Evolutionary conservation across 306 rosid genomes (phyloP), one percentile per base, ranked within the genome.

Genomic region (Quercus dentata): DNA sequence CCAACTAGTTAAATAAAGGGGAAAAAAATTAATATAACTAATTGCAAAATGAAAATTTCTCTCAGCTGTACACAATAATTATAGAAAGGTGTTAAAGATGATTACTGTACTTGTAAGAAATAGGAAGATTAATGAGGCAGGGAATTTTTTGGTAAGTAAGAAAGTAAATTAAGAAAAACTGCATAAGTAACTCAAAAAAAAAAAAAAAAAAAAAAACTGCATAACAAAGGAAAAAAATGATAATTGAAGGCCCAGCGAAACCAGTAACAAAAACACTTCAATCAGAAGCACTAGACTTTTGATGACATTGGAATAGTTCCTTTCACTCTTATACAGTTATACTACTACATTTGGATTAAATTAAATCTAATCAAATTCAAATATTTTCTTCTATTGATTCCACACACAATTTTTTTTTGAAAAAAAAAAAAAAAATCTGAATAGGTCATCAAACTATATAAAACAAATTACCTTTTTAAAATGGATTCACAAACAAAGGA

Each of bases 1-100:
- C 99, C 87, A 95, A 82, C 99, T 95, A 85, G 59, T 81, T 76
- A 23, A 41, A 83, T 49, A 72, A 77, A 78, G 5, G 38, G 30
- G 28, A 75, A 71, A 80, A 63, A 56, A 56, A 74, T 76, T 69
- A 82, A 57, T 20, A 25, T 23, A 57, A 75, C 18, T 35, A 73
- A 31, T 63, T 19, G 3, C 17, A 3, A 54, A 46, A 46, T 14
- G 31, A 28, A 52, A 68, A 23, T 38, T 56, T 76, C 27, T 73
- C 23, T n/a, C 79, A 79, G 52, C 74, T 71, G 67, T 49, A 74
- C 41, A 5, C 79, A 13, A 49, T 28, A 64, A 30, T 31, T 30
- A 64, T 35, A 33, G n/a, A n/a, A 19, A 67, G 52, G 11, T 33
- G 72, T 67, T 67, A 35, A 67, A 67, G 27, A 33, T 15, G 72